Percentiles rank a stretch among this genome's conserved stretches.
These are phyloP conservation scores for Diaporthe citriasiana DNA, from an alignment of 2,329 filamentous ascomycete genomes.

Conservation along the genomic window DNA sequence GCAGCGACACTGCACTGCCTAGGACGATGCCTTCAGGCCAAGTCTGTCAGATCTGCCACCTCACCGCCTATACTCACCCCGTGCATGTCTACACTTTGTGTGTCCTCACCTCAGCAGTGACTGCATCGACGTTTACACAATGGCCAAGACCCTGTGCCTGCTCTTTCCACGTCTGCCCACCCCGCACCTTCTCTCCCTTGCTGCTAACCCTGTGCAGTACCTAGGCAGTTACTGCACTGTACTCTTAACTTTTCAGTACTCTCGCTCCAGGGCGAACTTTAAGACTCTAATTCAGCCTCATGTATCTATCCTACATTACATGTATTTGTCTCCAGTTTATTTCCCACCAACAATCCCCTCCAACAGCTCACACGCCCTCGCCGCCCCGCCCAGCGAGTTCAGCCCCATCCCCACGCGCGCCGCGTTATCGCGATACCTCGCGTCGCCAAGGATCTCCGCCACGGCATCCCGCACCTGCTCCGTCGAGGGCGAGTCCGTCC, in stretches of 20 bases:
- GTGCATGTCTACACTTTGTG: no score
- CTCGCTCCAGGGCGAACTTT: slow-evolving; percentile 1
- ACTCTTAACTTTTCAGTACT: no score
- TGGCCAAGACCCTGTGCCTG: no score
- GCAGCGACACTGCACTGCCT: no score
- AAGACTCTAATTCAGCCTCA: slow-evolving; percentile 15
- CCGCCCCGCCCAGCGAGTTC: slow-evolving; percentile 32
- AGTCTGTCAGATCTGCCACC: no score
- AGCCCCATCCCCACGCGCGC: slow-evolving; percentile 44
- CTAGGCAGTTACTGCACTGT: no score
- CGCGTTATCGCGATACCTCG: slow-evolving; percentile 50
- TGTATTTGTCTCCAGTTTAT: not conserved
- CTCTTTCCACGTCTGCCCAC: not conserved
- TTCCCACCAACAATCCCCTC: slow-evolving; percentile 2
- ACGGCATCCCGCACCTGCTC: slow-evolving; percentile 51
- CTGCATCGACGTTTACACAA: no score
- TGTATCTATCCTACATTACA: no score
- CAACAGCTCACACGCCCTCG: slow-evolving; percentile 30
- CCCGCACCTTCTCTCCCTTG: not conserved
- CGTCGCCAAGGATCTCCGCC: slow-evolving; percentile 50
- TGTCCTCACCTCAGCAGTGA: no score
- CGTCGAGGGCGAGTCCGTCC: slow-evolving; percentile 51
- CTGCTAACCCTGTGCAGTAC: no score
- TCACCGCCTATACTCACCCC: no score
- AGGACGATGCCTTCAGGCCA: no score